Percentiles rank a stretch among this genome's conserved stretches.
Conservation (phyloP, 2,329 filamentous ascomycete species). For the Hymenoscyphus scutula region DNA sequence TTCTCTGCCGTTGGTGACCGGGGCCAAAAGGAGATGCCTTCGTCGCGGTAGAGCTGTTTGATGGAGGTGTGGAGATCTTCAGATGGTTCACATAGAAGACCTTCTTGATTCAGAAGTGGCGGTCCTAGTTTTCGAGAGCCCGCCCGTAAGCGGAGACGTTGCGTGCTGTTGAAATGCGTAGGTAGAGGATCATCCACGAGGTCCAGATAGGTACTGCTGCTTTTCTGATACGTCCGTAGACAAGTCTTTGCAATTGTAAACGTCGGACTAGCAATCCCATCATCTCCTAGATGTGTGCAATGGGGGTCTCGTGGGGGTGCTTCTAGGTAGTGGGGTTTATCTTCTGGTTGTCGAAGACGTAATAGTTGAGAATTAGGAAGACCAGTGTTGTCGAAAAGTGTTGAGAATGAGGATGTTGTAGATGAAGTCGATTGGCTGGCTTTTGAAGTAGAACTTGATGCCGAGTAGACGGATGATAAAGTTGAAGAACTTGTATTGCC, state of each 20-base stretch:
- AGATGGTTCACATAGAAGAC: constrained; percentile 18
- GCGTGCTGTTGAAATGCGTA: constrained; percentile 36
- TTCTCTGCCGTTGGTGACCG: constrained; percentile 23
- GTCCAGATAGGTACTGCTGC: constrained; percentile 56
- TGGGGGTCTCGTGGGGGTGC: constrained; percentile 41
- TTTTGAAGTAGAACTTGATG: neutral
- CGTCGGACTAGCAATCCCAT: constrained; percentile 40
- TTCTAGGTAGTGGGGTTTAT: constrained; percentile 40
- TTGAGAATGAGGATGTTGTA: constrained; percentile 12
- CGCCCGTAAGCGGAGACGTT: constrained; percentile 48
- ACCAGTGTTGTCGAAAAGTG: constrained; percentile 14
- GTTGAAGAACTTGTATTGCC: neutral
- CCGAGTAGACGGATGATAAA: neutral
- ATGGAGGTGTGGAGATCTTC: constrained; percentile 24
- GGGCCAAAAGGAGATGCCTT: constrained; percentile 39
- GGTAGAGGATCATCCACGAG: constrained; percentile 51
- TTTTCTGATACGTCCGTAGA: constrained; percentile 53
- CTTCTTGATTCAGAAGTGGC: constrained; percentile 22
- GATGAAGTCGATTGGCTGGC: constrained; percentile 13
- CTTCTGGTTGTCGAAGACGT: constrained; percentile 25
- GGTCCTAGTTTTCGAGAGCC: constrained; percentile 44
- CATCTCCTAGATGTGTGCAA: constrained; percentile 49
- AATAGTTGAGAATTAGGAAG: constrained; percentile 30
- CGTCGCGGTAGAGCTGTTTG: constrained; percentile 28
- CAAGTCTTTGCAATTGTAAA: constrained; percentile 54